Evolutionary conservation across 2,329 filamentous ascomycete species (phyloP), one percentile per base, ranked within the genome.

Genomic region (Sporothrix variecibatus): DNA sequence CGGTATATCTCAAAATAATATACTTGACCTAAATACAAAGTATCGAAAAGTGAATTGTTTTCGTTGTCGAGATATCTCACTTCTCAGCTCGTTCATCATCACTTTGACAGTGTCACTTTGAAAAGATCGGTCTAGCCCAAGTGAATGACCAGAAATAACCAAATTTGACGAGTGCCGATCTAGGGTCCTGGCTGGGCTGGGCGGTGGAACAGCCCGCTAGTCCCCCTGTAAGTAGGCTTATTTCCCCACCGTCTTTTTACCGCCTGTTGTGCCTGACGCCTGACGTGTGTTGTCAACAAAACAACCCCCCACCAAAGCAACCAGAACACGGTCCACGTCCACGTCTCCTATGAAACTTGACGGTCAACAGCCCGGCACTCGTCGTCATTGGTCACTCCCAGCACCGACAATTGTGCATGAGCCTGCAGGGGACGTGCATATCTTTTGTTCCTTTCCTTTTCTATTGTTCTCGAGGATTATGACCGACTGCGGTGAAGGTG

Each of bases 361-460:
- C 28, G 46, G 40, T 73, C 38, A 53, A 71, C 58, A 74, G 5
- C 1, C n/a, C 11, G 12, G 40, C 23, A 20, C 28, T 46, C 58
- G 65, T 56, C 43, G 65, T 43, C 17, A 73, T 70, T 73, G 65
- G 72, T 28, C 12, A 46, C 67, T 53, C 31, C 43, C 15, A 38
- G 31, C 28, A 60, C n/a, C 38, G 31, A 23, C 58, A 38, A 15
- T 6, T 58, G 43, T 64, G 70, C 71, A 65, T 65, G 46, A 38
- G 51, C 11, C 20, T 40, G 46, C 71, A 49, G 23, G 38, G 40
- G 20, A 20, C 31, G 20, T 28, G 23, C 64, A 67, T 49, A 49
- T 31, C 23, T 49, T 28, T 26, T 56, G 43, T 49, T 20, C 43
- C 20, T 4, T 51, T 51, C 20, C 43, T 20, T 49, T 49, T 43